A percentile compares a stretch with the other conserved stretches of the same genome.
Evolutionary conservation across 768 basidiomycete species (phyloP).

Genomic region (Mrakia blollopis): DNA sequence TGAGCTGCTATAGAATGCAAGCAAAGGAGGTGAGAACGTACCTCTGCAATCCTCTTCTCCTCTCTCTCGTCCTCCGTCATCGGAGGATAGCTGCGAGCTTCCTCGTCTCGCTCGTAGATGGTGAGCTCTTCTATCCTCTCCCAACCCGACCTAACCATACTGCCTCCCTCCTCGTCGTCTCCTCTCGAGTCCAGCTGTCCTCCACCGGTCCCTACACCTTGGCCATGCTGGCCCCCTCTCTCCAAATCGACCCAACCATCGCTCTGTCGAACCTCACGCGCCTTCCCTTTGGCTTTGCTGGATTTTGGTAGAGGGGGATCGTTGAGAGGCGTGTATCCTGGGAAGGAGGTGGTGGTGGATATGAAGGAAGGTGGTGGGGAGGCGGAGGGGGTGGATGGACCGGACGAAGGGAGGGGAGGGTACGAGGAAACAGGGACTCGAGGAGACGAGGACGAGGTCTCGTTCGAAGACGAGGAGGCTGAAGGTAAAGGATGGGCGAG

Average conservation of each 20-base stretch:
- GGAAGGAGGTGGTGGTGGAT: background rate
- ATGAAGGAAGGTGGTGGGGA: background rate
- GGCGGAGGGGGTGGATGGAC: slow-evolving; percentile 7
- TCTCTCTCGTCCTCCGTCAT: slow-evolving; percentile 18
- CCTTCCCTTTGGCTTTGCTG: slow-evolving; percentile 27
- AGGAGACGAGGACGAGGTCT: background rate
- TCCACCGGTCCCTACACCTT: background rate
- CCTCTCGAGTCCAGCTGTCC: too few species aligned
- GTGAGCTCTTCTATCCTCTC: slow-evolving; percentile 13
- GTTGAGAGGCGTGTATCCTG: slow-evolving; percentile 18
- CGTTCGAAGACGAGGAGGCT: background rate
- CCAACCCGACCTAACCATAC: slow-evolving; percentile 13
- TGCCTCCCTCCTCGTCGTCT: background rate
- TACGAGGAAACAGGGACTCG: background rate
- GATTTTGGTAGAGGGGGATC: slow-evolving; percentile 8
- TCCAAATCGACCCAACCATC: slow-evolving; percentile 25
- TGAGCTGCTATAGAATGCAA: background rate
- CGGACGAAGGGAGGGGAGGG: background rate
- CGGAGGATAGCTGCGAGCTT: background rate
- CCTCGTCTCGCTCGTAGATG: background rate
- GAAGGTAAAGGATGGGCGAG: background rate
- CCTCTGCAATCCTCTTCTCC: slow-evolving; percentile 25
- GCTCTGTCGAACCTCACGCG: background rate
- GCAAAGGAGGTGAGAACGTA: background rate
- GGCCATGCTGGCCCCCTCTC: slow-evolving; percentile 1